phyloP scores from a whole-genome alignment of 495 filamentous ascomycete species.

The Penicillium paradoxum region DNA sequence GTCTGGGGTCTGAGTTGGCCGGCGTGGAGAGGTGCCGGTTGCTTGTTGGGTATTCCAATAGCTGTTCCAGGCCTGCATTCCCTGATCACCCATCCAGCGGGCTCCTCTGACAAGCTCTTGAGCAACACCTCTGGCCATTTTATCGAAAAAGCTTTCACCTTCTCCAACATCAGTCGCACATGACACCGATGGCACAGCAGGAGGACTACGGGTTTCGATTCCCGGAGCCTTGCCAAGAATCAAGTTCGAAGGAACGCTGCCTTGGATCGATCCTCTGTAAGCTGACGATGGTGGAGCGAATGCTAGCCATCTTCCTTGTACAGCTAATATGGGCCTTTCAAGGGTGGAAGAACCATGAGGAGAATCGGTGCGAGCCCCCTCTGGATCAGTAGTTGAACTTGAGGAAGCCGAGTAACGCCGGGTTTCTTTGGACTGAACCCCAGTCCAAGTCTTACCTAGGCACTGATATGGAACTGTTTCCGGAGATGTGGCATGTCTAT shows the following conservation, averaged over 20 bases:
- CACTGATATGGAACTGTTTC: slow-evolving; percentile 64
- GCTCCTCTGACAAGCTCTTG: slow-evolving; percentile 88
- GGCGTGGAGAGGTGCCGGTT: slow-evolving; percentile 22
- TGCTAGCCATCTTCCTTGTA: slow-evolving; percentile 80
- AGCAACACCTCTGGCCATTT: slow-evolving; percentile 78
- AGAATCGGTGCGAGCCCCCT: slow-evolving; percentile 48
- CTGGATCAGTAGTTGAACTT: slow-evolving; percentile 46
- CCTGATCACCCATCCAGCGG: slow-evolving; percentile 80
- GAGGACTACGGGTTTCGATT: slow-evolving; percentile 63
- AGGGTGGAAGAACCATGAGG: slow-evolving; percentile 37
- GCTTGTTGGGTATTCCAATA: slow-evolving; percentile 74
- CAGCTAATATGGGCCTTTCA: slow-evolving; percentile 63
- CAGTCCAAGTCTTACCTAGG: slow-evolving; percentile 84
- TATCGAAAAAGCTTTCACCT: slow-evolving; percentile 75
- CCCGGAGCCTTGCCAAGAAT: slow-evolving; percentile 56
- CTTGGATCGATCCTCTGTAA: slow-evolving; percentile 64
- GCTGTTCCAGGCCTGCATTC: slow-evolving; percentile 78
- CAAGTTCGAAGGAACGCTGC: slow-evolving; percentile 39
- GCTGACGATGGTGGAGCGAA: slow-evolving; percentile 71
- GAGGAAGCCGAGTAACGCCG: slow-evolving; percentile 51
- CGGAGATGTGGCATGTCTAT: slow-evolving; percentile 35
- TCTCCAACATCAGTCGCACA: slow-evolving; percentile 74
- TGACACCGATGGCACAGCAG: slow-evolving; percentile 67
- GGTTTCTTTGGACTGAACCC: slow-evolving; percentile 53
- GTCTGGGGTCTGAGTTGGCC: slow-evolving; percentile 25